Evolutionary conservation across 2,329 filamentous ascomycete species (phyloP).

Genomic region (Verticillium nubilum): DNA sequence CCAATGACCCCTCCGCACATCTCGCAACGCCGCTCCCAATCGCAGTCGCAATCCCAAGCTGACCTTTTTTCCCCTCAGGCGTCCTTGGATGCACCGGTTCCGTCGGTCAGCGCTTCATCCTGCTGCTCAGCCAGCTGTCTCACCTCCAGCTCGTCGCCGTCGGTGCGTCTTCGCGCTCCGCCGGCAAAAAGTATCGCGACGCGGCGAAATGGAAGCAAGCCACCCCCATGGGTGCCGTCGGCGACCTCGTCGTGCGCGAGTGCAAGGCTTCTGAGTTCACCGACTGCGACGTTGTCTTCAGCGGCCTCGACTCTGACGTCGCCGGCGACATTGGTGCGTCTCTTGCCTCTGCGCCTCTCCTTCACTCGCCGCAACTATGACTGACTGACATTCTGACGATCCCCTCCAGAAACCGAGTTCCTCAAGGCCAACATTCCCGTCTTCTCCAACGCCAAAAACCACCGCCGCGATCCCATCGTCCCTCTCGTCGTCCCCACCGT

Average conservation of each 20-base stretch:
- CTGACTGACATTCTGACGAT: neutral
- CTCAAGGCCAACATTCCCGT: conserved; percentile 81
- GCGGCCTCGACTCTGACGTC: conserved; percentile 85
- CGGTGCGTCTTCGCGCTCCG: conserved; percentile 82
- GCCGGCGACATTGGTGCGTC: conserved; percentile 80
- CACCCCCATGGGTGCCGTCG: conserved; percentile 72
- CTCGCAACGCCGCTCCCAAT: neutral
- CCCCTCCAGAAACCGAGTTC: conserved; percentile 78
- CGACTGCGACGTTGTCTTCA: conserved; percentile 92
- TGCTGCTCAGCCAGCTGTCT: conserved; percentile 83
- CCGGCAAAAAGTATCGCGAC: conserved; percentile 91
- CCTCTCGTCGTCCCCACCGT: conserved; percentile 94
- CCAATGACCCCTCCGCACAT: neutral
- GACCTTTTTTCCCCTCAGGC: conserved; percentile 30
- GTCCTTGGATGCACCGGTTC: conserved; percentile 91
- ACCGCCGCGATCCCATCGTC: conserved; percentile 83
- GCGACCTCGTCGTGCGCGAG: conserved; percentile 76
- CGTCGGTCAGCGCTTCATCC: conserved; percentile 92
- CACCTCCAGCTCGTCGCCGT: conserved; percentile 82
- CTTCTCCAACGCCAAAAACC: conserved; percentile 98
- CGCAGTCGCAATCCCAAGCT: neutral
- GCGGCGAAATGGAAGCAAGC: conserved; percentile 95
- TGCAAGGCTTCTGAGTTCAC: conserved; percentile 77
- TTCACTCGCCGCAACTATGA: neutral
- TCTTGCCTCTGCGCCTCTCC: neutral